Percentiles rank a stretch among this genome's conserved stretches.
Evolutionary conservation across 2,329 filamentous ascomycete genomes (phyloP).

Genomic region (Calonectria pseudoreteaudii): DNA sequence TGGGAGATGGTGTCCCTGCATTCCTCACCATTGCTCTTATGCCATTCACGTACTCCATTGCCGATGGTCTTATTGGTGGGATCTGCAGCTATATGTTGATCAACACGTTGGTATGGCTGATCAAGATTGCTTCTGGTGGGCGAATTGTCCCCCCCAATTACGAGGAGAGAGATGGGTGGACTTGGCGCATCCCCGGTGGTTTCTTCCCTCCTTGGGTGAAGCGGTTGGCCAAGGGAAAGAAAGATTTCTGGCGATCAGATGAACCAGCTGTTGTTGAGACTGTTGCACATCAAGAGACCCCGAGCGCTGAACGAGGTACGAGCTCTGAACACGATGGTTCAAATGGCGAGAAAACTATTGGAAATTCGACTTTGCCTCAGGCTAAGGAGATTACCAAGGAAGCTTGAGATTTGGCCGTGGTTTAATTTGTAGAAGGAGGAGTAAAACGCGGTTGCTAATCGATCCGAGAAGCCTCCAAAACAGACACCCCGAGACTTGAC

Average conservation of each 20-base stretch:
- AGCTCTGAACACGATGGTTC: slow-evolving; percentile 42
- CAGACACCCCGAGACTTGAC: background rate
- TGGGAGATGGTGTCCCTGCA: slow-evolving; percentile 85
- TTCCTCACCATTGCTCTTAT: slow-evolving; percentile 87
- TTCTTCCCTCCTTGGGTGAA: slow-evolving; percentile 80
- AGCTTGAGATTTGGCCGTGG: background rate
- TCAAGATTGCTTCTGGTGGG: slow-evolving; percentile 75
- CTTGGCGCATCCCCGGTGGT: slow-evolving; percentile 80
- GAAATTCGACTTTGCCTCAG: slow-evolving; percentile 29
- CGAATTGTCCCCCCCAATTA: slow-evolving; percentile 81
- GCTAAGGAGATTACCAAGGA: slow-evolving; percentile 33
- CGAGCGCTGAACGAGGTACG: slow-evolving; percentile 30
- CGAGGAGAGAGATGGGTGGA: slow-evolving; percentile 83
- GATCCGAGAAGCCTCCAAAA: background rate
- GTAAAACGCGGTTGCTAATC: background rate
- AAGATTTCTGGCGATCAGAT: slow-evolving; percentile 74
- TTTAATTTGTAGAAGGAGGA: background rate
- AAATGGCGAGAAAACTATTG: slow-evolving; percentile 35
- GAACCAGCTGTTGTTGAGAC: slow-evolving; percentile 35
- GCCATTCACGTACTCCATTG: slow-evolving; percentile 92
- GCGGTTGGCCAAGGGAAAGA: slow-evolving; percentile 74
- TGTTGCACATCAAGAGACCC: slow-evolving; percentile 23
- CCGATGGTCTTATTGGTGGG: slow-evolving; percentile 85
- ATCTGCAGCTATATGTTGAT: slow-evolving; percentile 82
- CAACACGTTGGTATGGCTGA: slow-evolving; percentile 76